phyloP scores from a whole-genome alignment of 495 filamentous ascomycete species.

The Xylaria palmicola region DNA sequence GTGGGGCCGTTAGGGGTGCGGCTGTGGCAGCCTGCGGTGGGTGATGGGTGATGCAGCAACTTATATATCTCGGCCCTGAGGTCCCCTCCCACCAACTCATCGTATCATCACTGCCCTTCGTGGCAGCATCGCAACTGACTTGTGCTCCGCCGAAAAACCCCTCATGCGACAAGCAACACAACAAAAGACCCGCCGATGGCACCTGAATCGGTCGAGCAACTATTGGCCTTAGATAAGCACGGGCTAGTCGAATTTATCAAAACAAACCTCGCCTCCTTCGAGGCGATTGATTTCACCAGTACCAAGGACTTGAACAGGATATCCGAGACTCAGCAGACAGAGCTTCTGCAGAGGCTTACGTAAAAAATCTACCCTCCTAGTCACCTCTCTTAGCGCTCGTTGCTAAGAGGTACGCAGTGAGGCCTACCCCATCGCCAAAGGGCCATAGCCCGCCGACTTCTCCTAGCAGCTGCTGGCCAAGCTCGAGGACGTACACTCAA shows the following conservation, averaged over 20 bases:
- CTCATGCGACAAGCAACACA: too few relatives aligned
- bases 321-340: not conserved
- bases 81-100: too few relatives aligned
- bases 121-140: too few relatives aligned
- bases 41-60: too few relatives aligned
- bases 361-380: not conserved
- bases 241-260: not conserved
- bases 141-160: too few relatives aligned
- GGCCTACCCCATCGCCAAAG: not conserved
- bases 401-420: not conserved
- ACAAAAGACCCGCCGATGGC: too few relatives aligned
- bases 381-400: not conserved
- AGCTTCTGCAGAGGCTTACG: not conserved
- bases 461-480: not conserved
- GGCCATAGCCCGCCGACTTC: not conserved
- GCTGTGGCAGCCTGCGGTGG: too few relatives aligned
- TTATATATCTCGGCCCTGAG: too few relatives aligned
- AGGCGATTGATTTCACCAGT: not conserved
- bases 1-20: too few relatives aligned
- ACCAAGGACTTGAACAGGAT: not conserved
- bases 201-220: not conserved
- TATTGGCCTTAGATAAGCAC: not conserved
- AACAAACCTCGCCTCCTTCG: not conserved
- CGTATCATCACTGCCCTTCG: too few relatives aligned
- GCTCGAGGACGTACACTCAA: not conserved